Evolutionary conservation across 192 early-diverging fungal species (phyloP), one percentile per base, ranked within the genome.

Genomic region (Lunasporangiospora selenospora): DNA sequence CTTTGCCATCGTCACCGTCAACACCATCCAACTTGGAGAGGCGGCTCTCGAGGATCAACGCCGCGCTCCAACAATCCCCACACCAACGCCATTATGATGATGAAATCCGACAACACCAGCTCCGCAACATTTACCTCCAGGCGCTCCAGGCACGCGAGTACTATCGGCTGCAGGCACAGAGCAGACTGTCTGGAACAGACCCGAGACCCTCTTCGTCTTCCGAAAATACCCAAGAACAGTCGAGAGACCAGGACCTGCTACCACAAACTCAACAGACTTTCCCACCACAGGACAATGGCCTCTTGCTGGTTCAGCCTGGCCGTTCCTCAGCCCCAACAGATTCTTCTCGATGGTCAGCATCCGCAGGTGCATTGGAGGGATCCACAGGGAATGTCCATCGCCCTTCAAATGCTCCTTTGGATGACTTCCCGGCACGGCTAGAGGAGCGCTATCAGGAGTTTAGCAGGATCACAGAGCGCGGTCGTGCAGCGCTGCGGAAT

Each of bases 381-480:
- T 27, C 36, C 16, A 21, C 23, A 4, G n/a, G n/a, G n/a, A n/a
- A n/a, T 56, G 45, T 29, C 21, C 30, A 21, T 50, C 53, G 6
- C 24, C 16, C 11, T 4, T 38, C 27, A 56, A 9, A n/a, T n/a
- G n/a, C n/a, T n/a, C n/a, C n/a, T n/a, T n/a, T n/a, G n/a, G n/a
- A n/a, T n/a, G n/a, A n/a, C 38, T 42, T 31, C 12, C 30, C 34
- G 3, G 3, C n/a, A 30, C 53, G 29, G 6, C 30, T 40, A 7
- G 44, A 56, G 2, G 63, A 65, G 19, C n/a, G 46, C 13, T 57
- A 65, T n/a, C 57, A 52, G n/a, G 66, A 70, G 36, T 70, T 70
- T 34, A 52, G 57, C 19, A 53, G 55, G 12, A 53, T 41, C 31
- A 46, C 66, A 2, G 36, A 61, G n/a, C 44, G 66, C 8, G 55